Base-by-base conservation (phyloP, 2,329 filamentous ascomycete genomes). In the Colletotrichum aenigma region DNA sequence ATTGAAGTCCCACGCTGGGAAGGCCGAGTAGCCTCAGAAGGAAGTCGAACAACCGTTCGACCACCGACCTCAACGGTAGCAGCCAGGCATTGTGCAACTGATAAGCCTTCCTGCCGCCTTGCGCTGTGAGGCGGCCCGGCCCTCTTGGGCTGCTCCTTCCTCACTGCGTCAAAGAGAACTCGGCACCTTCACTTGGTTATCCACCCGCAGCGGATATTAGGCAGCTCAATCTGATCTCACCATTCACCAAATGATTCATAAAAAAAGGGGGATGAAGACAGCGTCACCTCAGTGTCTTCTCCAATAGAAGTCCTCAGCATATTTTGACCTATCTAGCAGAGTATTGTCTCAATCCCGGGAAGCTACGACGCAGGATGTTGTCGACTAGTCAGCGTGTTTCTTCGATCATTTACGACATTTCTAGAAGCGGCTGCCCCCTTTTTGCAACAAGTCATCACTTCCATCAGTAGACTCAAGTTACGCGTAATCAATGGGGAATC, bases 401-500 rank as follows among this genome's bases (percentile, higher is more conserved):
- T 21, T 48, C n/a, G 2, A 21, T 48, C 43, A 48, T 48, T 12
- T 21, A 13, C 10, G 9, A 48, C 0, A 21, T 21, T 21, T 13
- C 18, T 4, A 48, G 38, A 9, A 38, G 16, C 36, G 4, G 36
- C 7, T 38, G 16, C 18, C 10, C 36, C 1, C 36, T 1, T 43
- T 43, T 43, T 43, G 2, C 1, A 43, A 6, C 0, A 12, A n/a
- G 38, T 48, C 18, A 32, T n/a, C 10, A 10, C 28, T 34, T 48
- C 13, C 48, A 61, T 61, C 48, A 16, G 16, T 36, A 30, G 26
- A 36, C 7, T 15, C 36, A 26, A 70, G 24, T 16, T 12, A 26
- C 6, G 36, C 32, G 16, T 15, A 36, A 32, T 12, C 34, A 21
- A 30, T 52, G 73, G 69, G 62, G 70, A 65, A 73, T 73, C 64